Percentiles rank a stretch among this genome's conserved stretches.
phyloP scores from a whole-genome alignment of 768 basidiomycete species.

The Pulveroboletus sp. region DNA sequence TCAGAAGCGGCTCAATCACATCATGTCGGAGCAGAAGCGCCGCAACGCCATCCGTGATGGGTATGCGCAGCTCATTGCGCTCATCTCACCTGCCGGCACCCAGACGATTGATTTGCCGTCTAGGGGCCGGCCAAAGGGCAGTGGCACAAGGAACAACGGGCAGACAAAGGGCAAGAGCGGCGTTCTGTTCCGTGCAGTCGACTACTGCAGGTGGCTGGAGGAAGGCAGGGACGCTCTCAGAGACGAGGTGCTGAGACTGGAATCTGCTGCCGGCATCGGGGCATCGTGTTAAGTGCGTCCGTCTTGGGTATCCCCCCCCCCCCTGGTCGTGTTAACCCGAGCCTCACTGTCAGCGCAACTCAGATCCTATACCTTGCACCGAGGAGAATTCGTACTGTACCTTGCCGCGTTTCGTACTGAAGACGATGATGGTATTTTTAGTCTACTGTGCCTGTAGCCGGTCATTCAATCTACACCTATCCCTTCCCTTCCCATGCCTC shows the following conservation, averaged over 20 bases:
- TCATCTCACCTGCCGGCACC: constrained; percentile 76
- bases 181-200: constrained; percentile 80
- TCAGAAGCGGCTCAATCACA: constrained; percentile 88
- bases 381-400: too few species aligned
- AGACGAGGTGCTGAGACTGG: constrained; percentile 63
- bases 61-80: constrained; percentile 77
- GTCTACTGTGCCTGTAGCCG: neutral
- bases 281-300: constrained; percentile 14
- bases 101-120: constrained; percentile 70
- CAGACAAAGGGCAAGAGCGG: constrained; percentile 86
- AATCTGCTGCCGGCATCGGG: constrained; percentile 57
- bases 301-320: constrained; percentile 1
- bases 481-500: constrained; percentile 25
- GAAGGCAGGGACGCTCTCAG: constrained; percentile 68
- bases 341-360: neutral
- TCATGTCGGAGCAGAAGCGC: constrained; percentile 92
- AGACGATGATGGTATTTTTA: constrained; percentile 10
- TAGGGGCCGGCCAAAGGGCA: constrained; percentile 76
- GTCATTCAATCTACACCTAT: neutral
- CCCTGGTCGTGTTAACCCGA: neutral
- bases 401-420: constrained; percentile 1
- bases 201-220: constrained; percentile 84
- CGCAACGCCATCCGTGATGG: constrained; percentile 89
- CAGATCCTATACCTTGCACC: neutral
- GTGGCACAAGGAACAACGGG: constrained; percentile 57